Evolutionary conservation across 1,284 basidiomycete genomes (phyloP).

Genomic region (Rhodotorula sp.): DNA sequence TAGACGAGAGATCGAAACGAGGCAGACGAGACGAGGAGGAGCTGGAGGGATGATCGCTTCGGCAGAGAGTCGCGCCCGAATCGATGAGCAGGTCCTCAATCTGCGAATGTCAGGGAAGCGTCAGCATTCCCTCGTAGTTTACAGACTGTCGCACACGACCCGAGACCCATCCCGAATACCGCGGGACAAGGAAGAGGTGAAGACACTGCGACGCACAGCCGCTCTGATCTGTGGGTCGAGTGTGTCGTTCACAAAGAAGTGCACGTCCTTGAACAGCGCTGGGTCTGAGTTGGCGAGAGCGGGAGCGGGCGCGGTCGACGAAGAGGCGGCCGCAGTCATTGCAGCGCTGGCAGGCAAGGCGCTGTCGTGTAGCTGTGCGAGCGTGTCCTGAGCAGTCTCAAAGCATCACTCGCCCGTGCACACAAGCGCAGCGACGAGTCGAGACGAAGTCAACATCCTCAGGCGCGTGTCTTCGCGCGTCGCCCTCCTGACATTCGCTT

Average conservation of each 20-base stretch:
- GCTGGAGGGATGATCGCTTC: not conserved
- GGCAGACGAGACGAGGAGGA: not conserved
- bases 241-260: constrained; percentile 12
- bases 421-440: no score
- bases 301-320: not conserved
- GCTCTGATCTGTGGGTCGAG: not conserved
- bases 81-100: constrained; percentile 8
- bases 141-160: no score
- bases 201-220: not conserved
- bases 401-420: no score
- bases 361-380: no score
- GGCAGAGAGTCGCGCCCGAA: constrained; percentile 11
- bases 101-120: not conserved
- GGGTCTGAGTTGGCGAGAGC: not conserved
- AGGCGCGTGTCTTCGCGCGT: no score
- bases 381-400: no score
- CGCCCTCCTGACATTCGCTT: not conserved
- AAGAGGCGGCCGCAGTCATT: not conserved
- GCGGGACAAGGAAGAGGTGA: not conserved
- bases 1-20: constrained; percentile 30
- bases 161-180: no score
- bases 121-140: not conserved
- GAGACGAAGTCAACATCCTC: no score
- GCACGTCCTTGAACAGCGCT: constrained; percentile 11
- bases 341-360: no score